Base-by-base conservation (phyloP, 176 grass and related monocot genomes). In the Musa troglodytarum region DNA sequence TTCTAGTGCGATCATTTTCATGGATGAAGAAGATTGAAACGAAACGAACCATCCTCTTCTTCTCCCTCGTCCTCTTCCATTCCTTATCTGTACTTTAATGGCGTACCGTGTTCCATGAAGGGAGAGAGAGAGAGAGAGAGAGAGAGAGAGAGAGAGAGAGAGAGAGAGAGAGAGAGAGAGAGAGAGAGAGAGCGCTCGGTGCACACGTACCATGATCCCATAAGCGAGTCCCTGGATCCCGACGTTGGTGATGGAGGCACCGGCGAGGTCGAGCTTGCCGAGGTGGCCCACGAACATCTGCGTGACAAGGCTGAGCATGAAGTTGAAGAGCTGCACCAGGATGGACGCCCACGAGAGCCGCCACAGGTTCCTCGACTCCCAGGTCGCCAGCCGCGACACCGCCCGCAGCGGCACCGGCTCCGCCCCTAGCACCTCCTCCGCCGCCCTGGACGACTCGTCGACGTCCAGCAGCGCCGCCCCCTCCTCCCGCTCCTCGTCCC, bases 231-330 rank as follows among this genome's bases (percentile, higher is more conserved):
- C 92, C 75, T 96, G 92, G 74, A 96, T 87, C 53, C 89, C 89
- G 9, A 96, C 88, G 77, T 92, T 96, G 83, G 87, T 84, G 75
- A 96, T 88, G 72, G 92, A 92, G 49, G 89, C 89, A 1, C 92
- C 92, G 8, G 92, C 88, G 49, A 92, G 92, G 25, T 82, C 70
- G 17, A 96, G 85, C 43, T 81, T 74, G 10, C 87, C 89, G 2
- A 96, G 82, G 71, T 96, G 92, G 80, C 92, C 92, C 0, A 86
- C 85, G 69, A 96, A 96, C 92, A 96, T 92, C 82, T 92, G 92
- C 0, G 86, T 87, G 43, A 96, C 57, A 13, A 96, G 89, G 76
- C 92, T 89, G 66, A 89, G 84, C 22, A 54, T 92, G 84, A 96
- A 96, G 83, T 86, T 96, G 49, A 79, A 74, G 52, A 96, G 77